These are phyloP conservation scores for Penicillium canescens DNA, from an alignment of 495 filamentous ascomycete species.

Conservation along the genomic window DNA sequence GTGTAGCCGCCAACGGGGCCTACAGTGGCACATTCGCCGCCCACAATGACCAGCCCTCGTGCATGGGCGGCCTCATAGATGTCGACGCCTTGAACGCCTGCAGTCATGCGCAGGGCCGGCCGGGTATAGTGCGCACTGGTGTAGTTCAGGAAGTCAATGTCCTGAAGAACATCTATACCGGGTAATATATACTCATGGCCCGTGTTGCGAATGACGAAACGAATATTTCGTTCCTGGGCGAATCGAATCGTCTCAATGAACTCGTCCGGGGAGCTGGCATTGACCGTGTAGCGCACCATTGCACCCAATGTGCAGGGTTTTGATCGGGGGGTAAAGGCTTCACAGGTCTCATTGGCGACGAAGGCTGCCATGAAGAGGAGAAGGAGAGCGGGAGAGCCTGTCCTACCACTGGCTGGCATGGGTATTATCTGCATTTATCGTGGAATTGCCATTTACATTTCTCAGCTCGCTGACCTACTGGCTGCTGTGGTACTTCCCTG, in stretches of 20 bases:
- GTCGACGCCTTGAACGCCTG: conserved; percentile 51
- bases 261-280: neutral
- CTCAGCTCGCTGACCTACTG: conserved; percentile 36
- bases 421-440: conserved; percentile 35
- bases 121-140: conserved; percentile 40
- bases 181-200: conserved; percentile 36
- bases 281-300: conserved; percentile 38
- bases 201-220: conserved; percentile 65
- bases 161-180: conserved; percentile 30
- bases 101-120: conserved; percentile 50
- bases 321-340: no score
- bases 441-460: conserved; percentile 43
- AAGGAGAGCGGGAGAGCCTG: conserved; percentile 33
- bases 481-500: conserved; percentile 44
- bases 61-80: conserved; percentile 42
- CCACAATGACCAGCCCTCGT: conserved; percentile 19
- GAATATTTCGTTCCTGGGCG: conserved; percentile 53
- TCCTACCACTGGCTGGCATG: conserved; percentile 49
- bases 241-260: conserved; percentile 35
- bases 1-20: conserved; percentile 52
- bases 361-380: no score
- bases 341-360: no score
- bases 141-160: conserved; percentile 37
- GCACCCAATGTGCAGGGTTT: no score
- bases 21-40: conserved; percentile 34